Evolutionary conservation across 1,139 yeast species (phyloP), one percentile per base, ranked within the genome.

Genomic region (Yamadazyma triangularis): DNA sequence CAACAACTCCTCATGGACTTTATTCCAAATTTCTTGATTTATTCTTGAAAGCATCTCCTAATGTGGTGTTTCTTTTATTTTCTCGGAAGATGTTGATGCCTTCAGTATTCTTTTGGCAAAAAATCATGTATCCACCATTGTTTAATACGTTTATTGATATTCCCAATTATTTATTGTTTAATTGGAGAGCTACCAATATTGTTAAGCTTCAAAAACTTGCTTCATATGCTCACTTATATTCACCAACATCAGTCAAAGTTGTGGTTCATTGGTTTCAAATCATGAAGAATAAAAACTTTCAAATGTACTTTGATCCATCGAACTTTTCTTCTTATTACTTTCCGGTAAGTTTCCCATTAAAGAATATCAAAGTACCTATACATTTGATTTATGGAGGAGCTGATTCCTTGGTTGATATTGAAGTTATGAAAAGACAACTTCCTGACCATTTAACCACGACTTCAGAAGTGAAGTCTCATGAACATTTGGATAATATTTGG

Each of bases 201-300:
- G 60, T 77, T 19, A 67, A 72, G 40, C 60, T 76, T 30, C 96
- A 88, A 55, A 88, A 88, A 50, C 58, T 79, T 32, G 73, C 85
- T 19, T 73, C 87, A 23, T 89, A 85, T 55, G 77, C 86, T 15
- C 96, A 89, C 55, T 62, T 89, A 32, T 89, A 88, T 59, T 84
- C 95, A 2, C 84, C 94, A 15, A 87, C 97, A 0, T 80, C 93
- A 4, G 96, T 88, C 27, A 89, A 89, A 56, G 77, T 86, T 15
- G 91, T 87, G 29, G 96, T 88, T 22, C 97, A 89, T 58, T 89
- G 97, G 97, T 89, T 89, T 53, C 97, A 89, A 58, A 87, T 89
- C 34, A 83, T 89, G 40, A 67, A 84, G 27, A 69, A 85, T n/a
- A 77, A 77, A 26, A 74, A 77, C 31, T 88, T 89, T 53, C 95